Base-by-base conservation (phyloP, 345 rosid species). In the Sisymbrium altissimum region DNA sequence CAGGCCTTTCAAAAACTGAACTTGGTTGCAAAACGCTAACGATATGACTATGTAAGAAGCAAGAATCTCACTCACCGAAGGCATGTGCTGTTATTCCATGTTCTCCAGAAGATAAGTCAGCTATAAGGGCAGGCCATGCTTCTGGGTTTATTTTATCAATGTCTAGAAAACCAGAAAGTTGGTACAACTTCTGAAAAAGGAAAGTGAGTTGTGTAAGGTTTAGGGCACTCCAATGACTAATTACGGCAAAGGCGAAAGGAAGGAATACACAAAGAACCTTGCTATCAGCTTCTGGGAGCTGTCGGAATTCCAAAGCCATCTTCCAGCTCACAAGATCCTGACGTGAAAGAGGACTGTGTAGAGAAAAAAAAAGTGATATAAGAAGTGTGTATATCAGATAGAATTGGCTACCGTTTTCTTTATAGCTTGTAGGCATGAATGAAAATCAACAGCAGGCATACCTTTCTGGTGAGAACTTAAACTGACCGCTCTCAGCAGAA, bases 291-390 rank as follows among this genome's bases (percentile, higher is more conserved):
- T 87, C 92, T 65, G 97, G 93, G 56, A 95, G 97, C 67, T 87
- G 89, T 74, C 84, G 79, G 57, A 77, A 86, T 82, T 92, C 99
- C 19, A 95, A 74, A 66, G 92, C 91, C 97, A 91, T 91, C 84
- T 92, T 95, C 99, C 99, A 95, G 79, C 89, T 86, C 17, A 95
- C 86, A 72, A 95, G 96, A 82, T 92, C 96, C 83, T 95, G 99
- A 35, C 97, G 96, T 19, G 97, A 87, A 48, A 92, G 83, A 77
- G 91, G 87, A 58, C 97, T 95, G 81, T 95, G 81, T 38, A 62
- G 56, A 11, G 49, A 53, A 75, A 71, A 73, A 63, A 19, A 40
- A n/a, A n/a, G n/a, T n/a, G 60, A 54, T 50, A 66, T 23, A 41
- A 66, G 56, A 58, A 58, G 49, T 36, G 45, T 40, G 73, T 36